Base-by-base conservation (phyloP, 345 rosid species). In the Camelina hispida region DNA sequence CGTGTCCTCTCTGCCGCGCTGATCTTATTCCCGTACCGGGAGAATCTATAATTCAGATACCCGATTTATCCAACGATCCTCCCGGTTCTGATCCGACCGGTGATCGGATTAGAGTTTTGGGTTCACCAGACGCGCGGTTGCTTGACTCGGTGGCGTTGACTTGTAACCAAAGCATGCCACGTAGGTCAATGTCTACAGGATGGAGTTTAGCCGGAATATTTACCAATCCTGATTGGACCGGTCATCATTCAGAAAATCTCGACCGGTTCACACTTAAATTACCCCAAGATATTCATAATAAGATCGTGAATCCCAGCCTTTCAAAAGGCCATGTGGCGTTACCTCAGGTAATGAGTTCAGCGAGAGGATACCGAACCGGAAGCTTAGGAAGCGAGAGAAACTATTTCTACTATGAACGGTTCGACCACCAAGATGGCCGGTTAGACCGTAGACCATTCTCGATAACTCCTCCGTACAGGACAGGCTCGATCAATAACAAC, bases 1-100 rank as follows among this genome's bases (percentile, higher is more conserved):
- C 96, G 32, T 91, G 94, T 69, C 98, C 97, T 4, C 93, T 93
- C 17, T 93, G 97, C 72, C 94, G 98, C 10, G 90, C 91, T 53
- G 67, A 87, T 79, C 88, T 93, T 76, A 70, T 78, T 0, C 88
- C 90, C 0, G 72, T 75, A 43, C 87, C 91, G 12, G 89, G 87
- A 0, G 91, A 93, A 64, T 6, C 69, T 2, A 15, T 18, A 2
- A 38, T 77, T 43, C 81, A 34, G 14, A 34, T 73, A 12, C 56
- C 48, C 7, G 82, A 77, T 50, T 83, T 78, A 50, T 66, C 50
- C 1, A 17, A 75, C 38, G 59, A 73, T 0, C 65, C 56, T 52
- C 81, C 22, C 13, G 7, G 73, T 58, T 48, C 77, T 5, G 28
- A 51, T 11, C 43, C 4, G 6, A 18, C 16, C 11, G 64, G 17